Evolutionary conservation across 192 early-diverging fungal species (phyloP).

Genomic region (Paraglomus occultum): DNA sequence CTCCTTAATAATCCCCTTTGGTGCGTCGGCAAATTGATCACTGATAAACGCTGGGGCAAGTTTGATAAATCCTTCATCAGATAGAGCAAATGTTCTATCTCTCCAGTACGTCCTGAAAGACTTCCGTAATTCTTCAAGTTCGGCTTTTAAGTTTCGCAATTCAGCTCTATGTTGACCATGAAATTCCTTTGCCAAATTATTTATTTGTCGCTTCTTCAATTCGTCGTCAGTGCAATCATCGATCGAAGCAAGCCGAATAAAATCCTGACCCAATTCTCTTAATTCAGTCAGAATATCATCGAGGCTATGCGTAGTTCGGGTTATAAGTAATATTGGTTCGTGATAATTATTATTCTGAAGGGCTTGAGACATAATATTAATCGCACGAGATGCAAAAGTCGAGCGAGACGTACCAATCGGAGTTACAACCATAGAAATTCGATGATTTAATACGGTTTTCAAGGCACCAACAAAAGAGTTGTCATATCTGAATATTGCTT

Average conservation of each 20-base stretch:
- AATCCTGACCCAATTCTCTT: slow-evolving; percentile 2
- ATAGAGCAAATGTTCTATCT: not conserved
- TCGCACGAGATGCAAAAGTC: slow-evolving; percentile 27
- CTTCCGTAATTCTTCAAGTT: not conserved
- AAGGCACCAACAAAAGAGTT: slow-evolving; percentile 30
- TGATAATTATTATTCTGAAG: slow-evolving; percentile 19
- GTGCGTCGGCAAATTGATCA: not conserved
- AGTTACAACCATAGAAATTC: slow-evolving; percentile 31
- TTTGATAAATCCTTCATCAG: not conserved
- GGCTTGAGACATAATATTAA: slow-evolving; percentile 26
- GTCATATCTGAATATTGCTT: slow-evolving; percentile 26
- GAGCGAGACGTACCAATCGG: slow-evolving; percentile 36
- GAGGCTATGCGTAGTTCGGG: slow-evolving; percentile 20
- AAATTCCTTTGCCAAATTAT: not conserved
- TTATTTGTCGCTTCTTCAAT: not conserved
- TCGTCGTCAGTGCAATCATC: not conserved
- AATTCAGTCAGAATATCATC: slow-evolving; percentile 26
- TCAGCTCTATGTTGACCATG: not conserved
- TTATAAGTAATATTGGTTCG: slow-evolving; percentile 32
- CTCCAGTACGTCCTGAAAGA: not conserved
- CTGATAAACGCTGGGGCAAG: too few species aligned
- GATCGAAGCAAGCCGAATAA: slow-evolving; percentile 32
- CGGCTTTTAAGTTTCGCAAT: not conserved
- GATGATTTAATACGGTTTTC: slow-evolving; percentile 28
- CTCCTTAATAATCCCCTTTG: not conserved